These are phyloP conservation scores for Prunus yedoensis DNA, from an alignment of 331 rosid genomes.

Conservation along the genomic window DNA sequence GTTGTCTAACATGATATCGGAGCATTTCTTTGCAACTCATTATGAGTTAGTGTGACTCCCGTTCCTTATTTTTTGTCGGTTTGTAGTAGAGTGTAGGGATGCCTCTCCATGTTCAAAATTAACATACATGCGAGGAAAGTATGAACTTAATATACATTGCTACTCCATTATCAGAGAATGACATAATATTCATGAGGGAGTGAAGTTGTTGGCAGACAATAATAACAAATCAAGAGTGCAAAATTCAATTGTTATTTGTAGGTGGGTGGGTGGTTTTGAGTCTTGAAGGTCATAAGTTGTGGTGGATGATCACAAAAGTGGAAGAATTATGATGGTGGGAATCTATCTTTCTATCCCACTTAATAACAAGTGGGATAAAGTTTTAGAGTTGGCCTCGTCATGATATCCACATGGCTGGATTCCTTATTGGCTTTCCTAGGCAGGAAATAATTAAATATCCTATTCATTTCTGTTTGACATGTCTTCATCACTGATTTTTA, in stretches of 20 bases:
- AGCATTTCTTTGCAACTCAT: too few relatives aligned
- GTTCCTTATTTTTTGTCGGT: too few relatives aligned
- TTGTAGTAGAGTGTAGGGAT: too few relatives aligned
- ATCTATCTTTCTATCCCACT: constrained; percentile 27
- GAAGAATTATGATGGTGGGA: constrained; percentile 29
- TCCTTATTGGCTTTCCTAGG: constrained; percentile 14
- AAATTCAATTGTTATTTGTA: neutral
- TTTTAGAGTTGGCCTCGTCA: constrained; percentile 28
- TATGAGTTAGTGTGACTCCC: too few relatives aligned
- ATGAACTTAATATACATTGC: too few relatives aligned
- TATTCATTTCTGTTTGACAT: constrained; percentile 1
- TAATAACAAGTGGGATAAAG: constrained; percentile 22
- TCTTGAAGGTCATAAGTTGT: neutral
- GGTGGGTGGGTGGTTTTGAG: neutral
- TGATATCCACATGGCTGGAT: constrained; percentile 18
- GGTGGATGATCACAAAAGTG: neutral
- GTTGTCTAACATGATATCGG: too few relatives aligned
- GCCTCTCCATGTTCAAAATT: too few relatives aligned
- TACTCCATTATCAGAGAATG: too few relatives aligned
- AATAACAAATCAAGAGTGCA: neutral
- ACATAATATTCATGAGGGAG: neutral
- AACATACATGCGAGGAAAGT: too few relatives aligned
- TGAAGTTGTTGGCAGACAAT: neutral
- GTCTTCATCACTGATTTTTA: constrained; percentile 22
- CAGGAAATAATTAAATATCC: neutral